Evolutionary conservation across 2,329 filamentous ascomycete genomes (phyloP).

Genomic region (Epichloe glyceriae): DNA sequence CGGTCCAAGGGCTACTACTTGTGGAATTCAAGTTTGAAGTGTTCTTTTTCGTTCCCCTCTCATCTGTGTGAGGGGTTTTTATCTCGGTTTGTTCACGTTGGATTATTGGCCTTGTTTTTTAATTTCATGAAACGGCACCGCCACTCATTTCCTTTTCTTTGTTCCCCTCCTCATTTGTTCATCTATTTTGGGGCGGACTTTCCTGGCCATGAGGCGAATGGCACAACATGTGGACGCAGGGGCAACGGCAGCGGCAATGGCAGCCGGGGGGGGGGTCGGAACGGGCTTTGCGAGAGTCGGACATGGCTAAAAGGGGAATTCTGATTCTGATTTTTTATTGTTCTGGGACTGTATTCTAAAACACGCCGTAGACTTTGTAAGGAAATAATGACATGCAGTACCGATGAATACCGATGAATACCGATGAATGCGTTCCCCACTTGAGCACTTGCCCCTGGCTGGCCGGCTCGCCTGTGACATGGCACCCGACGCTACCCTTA

Average conservation of each 20-base stretch:
- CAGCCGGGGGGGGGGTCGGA: not conserved
- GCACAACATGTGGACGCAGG: conserved; percentile 1
- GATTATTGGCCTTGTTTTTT: not conserved
- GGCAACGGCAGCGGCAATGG: not conserved
- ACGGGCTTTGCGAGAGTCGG: conserved; percentile 2
- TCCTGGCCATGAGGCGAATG: conserved; percentile 3
- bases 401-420: not conserved
- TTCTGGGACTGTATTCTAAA: conserved; percentile 8
- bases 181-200: conserved; percentile 1
- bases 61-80: not conserved
- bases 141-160: conserved; percentile 2
- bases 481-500: not conserved
- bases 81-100: not conserved
- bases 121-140: not conserved
- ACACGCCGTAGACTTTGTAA: conserved; percentile 3
- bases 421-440: not conserved
- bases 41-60: not conserved
- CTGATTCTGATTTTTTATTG: not conserved
- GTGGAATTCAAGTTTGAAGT: not conserved
- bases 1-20: not conserved
- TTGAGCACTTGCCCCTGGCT: not conserved
- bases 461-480: not conserved
- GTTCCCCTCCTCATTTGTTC: not conserved
- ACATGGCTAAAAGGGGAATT: conserved; percentile 1
- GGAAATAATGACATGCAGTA: not conserved